A percentile compares a stretch with the other conserved stretches of the same genome.
phyloP scores from a whole-genome alignment of 306 rosid species.

The Vigna hirtella region DNA sequence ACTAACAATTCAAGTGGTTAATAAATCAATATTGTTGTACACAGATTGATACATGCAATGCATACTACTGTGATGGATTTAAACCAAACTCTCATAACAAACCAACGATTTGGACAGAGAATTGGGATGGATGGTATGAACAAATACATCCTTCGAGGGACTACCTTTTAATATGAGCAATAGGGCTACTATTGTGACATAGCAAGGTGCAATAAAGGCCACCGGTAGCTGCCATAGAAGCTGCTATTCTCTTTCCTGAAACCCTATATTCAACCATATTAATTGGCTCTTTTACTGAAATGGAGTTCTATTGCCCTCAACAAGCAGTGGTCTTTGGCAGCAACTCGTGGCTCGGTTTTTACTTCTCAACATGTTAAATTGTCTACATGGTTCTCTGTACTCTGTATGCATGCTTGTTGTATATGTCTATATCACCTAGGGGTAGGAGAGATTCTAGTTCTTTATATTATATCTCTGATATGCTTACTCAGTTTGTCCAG shows the following conservation, averaged over 20 bases:
- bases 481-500: not conserved
- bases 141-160: constrained; percentile 37
- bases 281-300: constrained; percentile 4
- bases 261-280: not conserved
- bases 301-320: constrained; percentile 5
- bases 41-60: constrained; percentile 96
- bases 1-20: constrained; percentile 18
- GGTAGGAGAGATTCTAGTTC: not conserved
- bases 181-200: constrained; percentile 2
- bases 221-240: constrained; percentile 1
- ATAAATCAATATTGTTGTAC: constrained; percentile 39
- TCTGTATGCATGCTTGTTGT: not conserved
- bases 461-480: not conserved
- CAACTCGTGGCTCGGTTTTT: constrained; percentile 1
- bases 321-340: not conserved
- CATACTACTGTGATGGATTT: constrained; percentile 94
- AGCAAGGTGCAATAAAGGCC: constrained; percentile 1
- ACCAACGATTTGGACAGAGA: constrained; percentile 87
- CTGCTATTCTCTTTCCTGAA: not conserved
- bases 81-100: constrained; percentile 77
- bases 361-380: not conserved
- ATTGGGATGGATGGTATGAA: constrained; percentile 98
- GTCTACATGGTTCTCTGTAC: not conserved
- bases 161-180: constrained; percentile 30
- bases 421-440: not conserved